Evolutionary conservation across 495 filamentous ascomycete species (phyloP).

Genomic region (Aeminium ludgeri): DNA sequence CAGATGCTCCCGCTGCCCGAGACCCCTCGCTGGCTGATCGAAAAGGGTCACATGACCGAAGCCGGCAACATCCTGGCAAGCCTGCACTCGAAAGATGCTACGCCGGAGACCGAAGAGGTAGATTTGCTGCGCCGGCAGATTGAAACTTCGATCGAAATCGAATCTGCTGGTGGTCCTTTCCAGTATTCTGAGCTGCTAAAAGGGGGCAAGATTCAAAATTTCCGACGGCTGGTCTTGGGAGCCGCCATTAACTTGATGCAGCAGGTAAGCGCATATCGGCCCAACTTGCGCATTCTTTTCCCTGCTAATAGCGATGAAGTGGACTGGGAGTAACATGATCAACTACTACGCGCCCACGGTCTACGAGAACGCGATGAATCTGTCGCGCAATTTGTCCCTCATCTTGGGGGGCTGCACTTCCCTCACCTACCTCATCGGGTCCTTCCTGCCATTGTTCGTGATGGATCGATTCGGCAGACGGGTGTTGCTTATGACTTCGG

Average conservation of each 20-base stretch:
- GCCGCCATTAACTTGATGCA: constrained; percentile 18
- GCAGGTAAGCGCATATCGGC: constrained; percentile 18
- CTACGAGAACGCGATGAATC: constrained; percentile 30
- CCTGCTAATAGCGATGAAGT: constrained; percentile 2
- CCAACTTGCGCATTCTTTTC: neutral
- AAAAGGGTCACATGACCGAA: constrained; percentile 19
- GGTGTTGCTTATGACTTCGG: constrained; percentile 1
- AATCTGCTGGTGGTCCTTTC: constrained; percentile 13
- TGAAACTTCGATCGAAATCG: constrained; percentile 21
- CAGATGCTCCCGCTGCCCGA: constrained; percentile 15
- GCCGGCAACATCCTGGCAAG: constrained; percentile 18
- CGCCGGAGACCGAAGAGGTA: constrained; percentile 8
- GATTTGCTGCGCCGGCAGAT: constrained; percentile 17
- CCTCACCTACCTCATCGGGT: constrained; percentile 17
- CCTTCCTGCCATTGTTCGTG: constrained; percentile 9
- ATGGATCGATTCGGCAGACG: constrained; percentile 1
- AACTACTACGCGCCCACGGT: constrained; percentile 28
- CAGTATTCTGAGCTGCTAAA: constrained; percentile 15
- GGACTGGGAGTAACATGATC: constrained; percentile 16
- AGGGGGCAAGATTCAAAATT: constrained; percentile 12
- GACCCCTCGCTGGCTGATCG: constrained; percentile 20
- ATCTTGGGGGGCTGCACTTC: constrained; percentile 26
- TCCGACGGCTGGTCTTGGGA: constrained; percentile 18
- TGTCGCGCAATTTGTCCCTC: constrained; percentile 14
- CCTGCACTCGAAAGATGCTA: constrained; percentile 17